Base-by-base conservation (phyloP, 331 rosid genomes). In the Rosa hybrid region DNA sequence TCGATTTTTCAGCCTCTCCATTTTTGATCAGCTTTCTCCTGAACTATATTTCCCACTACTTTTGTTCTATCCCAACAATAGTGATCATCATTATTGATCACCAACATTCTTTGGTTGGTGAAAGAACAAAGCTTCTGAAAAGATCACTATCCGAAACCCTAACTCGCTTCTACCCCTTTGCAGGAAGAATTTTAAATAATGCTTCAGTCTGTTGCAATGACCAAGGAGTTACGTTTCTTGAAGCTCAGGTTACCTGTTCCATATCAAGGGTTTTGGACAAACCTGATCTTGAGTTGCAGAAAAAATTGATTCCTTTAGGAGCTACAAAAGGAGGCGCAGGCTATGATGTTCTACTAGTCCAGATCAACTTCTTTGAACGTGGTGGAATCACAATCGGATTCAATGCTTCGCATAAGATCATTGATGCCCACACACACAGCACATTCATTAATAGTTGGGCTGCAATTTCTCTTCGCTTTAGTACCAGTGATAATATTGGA, bases 101-200 rank as follows among this genome's bases (percentile, higher is more conserved):
- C 14, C 48, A 25, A 10, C 68, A 68, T 57, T 57, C 27, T n/a
- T 12, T 25, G 68, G 18, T 4, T 62, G 39, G 4, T 27, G 21
- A 71, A 7, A 73, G 25, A 53, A 27, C 10, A 12, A 34, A 14
- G 34, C 27, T 21, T 62, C 76, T 81, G 6, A 81, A 81, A 44
- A 20, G 27, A 39, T 81, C 81, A 9, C 51, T 78, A 1, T 75
- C 83, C 2, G 27, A 68, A 25, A 18, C 70, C 20, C 44, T 81
- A 23, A 69, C 71, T 44, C 74, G 17, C 27, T 84, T 67, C 69
- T 23, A 81, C 41, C 85, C 64, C 12, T 50, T 80, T 6, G 87
- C 82, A 25, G 88, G 88, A 8, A 77, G 8, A 13, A 4, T 71
- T 14, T 30, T 44, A 25, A n/a, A 46, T 7, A 12, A 71, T 11